Evolutionary conservation across 495 filamentous ascomycete genomes (phyloP), one percentile per base, ranked within the genome.

Genomic region (Trichoderma gamsii): DNA sequence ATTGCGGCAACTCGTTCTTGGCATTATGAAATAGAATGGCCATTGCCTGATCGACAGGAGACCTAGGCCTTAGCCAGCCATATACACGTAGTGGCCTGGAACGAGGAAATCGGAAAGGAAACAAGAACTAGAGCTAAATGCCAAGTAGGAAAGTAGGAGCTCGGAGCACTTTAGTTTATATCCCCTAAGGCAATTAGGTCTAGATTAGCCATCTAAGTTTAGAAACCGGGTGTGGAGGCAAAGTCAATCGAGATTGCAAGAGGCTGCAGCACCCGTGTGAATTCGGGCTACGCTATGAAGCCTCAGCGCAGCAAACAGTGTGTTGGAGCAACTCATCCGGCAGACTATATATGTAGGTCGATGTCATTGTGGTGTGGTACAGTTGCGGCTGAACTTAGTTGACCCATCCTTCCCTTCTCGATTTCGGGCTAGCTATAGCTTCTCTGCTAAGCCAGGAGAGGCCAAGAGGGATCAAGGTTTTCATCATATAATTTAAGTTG

Each of bases 331-430:
- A 32, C 25, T 61, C 56, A 4, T 29, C 56, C 56, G 25, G 25
- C 12, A 21, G 15, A 52, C 49, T 9, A 11, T 21, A 2, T 4
- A 61, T 61, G 56, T 61, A 61, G 56, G 56, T 7, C 56, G 56
- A 32, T 32, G 56, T 29, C 56, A 27, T 61, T 18, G 56, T 61
- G 56, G 56, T 61, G 56, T 61, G 56, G 5, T 61, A 61, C 56
- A 61, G 56, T 61, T 61, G 56, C 56, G 56, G 56, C 56, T 61
- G 56, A 61, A 61, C 56, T 61, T 32, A 29, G 27, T 29, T 12
- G 29, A 0, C n/a, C 27, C 56, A 5, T 11, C 12, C 4, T 16
- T 12, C 8, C 21, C n/a, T 23, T 4, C 56, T 32, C 16, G 6
- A 32, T 16, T 29, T 18, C 23, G 29, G 11, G 25, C 27, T 32